phyloP scores from a whole-genome alignment of 805 yeast genomes.

The Nakazawaea wyomingensis region DNA sequence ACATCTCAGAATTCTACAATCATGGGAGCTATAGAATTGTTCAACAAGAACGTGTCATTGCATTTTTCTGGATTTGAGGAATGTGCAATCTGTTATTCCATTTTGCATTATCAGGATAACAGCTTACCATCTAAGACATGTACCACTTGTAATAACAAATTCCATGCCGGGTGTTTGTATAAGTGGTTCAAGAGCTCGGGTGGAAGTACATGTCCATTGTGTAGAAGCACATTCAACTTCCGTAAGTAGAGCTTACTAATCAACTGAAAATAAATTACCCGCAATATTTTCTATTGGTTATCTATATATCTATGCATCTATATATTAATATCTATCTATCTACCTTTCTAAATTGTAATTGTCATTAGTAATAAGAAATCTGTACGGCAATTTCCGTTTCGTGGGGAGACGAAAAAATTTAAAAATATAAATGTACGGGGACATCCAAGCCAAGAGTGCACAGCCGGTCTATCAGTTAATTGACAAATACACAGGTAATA shows the following conservation, averaged over 20 bases:
- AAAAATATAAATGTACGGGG: too few species aligned
- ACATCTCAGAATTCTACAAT: conserved; percentile 71
- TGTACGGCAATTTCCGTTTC: too few species aligned
- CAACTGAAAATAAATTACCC: too few species aligned
- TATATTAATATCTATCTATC: too few species aligned
- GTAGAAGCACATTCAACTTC: conserved; percentile 65
- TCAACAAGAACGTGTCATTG: conserved; percentile 68
- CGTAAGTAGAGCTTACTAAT: conserved; percentile 2
- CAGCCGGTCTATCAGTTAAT: too few species aligned
- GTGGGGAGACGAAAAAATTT: too few species aligned
- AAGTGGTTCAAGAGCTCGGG: conserved; percentile 97
- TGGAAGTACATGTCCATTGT: conserved; percentile 88
- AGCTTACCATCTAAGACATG: conserved; percentile 87
- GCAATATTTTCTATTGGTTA: too few species aligned
- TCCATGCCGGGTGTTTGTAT: conserved; percentile 93
- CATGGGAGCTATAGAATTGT: conserved; percentile 59
- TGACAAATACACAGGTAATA: too few species aligned
- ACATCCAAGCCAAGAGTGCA: too few species aligned
- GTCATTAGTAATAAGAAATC: too few species aligned
- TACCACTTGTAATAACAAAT: conserved; percentile 85
- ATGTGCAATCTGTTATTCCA: conserved; percentile 94
- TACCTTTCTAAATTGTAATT: too few species aligned
- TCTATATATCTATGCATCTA: too few species aligned
- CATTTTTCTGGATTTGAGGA: conserved; percentile 94
- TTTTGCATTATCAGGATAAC: conserved; percentile 79